These are phyloP conservation scores for Jackrogersella multiformis DNA, from an alignment of 495 filamentous ascomycete genomes.

Conservation along the genomic window DNA sequence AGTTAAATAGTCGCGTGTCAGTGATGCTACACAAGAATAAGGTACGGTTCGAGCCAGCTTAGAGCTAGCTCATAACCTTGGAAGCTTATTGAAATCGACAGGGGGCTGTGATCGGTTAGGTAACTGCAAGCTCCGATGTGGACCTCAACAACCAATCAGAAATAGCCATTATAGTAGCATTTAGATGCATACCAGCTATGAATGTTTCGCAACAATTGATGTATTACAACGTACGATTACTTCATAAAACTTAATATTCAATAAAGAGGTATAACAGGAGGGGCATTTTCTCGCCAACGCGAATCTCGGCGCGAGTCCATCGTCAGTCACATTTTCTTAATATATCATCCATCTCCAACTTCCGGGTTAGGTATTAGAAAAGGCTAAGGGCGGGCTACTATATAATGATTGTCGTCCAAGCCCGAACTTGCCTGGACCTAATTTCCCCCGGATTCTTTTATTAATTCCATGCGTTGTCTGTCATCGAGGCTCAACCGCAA, in stretches of 20 bases:
- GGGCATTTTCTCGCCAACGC: conserved; percentile 4
- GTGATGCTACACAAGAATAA: conserved; percentile 7
- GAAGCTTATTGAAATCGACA: too few species aligned
- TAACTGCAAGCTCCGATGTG: too few species aligned
- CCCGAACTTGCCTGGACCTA: neutral
- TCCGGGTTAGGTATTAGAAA: neutral
- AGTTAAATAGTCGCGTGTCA: conserved; percentile 14
- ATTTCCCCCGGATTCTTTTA: conserved; percentile 4
- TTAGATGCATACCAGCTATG: neutral
- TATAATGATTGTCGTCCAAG: neutral
- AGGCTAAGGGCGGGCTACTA: neutral
- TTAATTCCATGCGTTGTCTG: neutral
- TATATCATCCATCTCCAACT: neutral
- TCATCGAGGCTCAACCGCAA: neutral
- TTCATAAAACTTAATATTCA: neutral
- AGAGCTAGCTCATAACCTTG: neutral
- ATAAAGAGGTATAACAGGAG: conserved; percentile 1
- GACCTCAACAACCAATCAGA: conserved; percentile 2
- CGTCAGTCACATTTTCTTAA: conserved; percentile 17
- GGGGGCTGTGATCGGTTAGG: too few species aligned
- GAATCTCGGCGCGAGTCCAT: conserved; percentile 6
- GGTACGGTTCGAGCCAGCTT: neutral
- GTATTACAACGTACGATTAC: neutral
- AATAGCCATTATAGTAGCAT: neutral
- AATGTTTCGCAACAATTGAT: conserved; percentile 29